These are phyloP conservation scores for Fusarium compactum DNA, from an alignment of 2,329 filamentous ascomycete species.

Conservation along the genomic window DNA sequence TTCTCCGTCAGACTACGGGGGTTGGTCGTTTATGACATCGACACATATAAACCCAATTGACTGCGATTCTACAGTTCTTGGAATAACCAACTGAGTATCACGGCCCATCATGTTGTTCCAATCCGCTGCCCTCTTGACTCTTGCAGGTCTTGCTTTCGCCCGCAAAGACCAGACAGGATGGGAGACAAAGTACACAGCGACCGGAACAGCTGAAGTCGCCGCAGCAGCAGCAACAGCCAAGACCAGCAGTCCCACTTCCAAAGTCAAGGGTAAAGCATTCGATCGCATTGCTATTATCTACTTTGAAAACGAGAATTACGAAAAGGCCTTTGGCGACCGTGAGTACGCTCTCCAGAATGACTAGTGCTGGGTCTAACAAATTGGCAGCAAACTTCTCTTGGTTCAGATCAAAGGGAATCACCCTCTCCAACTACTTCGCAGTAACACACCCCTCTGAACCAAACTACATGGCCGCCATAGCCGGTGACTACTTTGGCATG, in stretches of 20 bases:
- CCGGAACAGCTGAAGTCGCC: conserved; percentile 62
- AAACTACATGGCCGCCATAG: conserved; percentile 74
- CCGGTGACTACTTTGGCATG: conserved; percentile 74
- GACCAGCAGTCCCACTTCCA: conserved; percentile 69
- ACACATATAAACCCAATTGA: neutral
- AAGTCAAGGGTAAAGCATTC: conserved; percentile 78
- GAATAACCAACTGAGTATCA: too few species aligned
- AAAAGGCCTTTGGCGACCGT: conserved; percentile 73
- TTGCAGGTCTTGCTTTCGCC: conserved; percentile 46
- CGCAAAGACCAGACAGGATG: conserved; percentile 41
- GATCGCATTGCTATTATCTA: conserved; percentile 80
- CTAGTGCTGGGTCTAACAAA: neutral
- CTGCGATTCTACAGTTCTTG: too few species aligned
- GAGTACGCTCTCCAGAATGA: conserved; percentile 42
- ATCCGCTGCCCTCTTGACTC: conserved; percentile 42
- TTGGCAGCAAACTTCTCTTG: conserved; percentile 44
- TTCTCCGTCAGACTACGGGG: neutral
- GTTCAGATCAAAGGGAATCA: conserved; percentile 49
- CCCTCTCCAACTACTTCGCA: conserved; percentile 57
- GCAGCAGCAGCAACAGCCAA: conserved; percentile 70
- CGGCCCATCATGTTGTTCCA: conserved; percentile 33
- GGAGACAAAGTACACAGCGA: conserved; percentile 64
- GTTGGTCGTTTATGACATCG: neutral
- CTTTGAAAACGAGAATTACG: conserved; percentile 81
- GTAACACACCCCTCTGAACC: conserved; percentile 75